Evolutionary conservation across 345 rosid species (phyloP).

Genomic region (Citrus unshiu): DNA sequence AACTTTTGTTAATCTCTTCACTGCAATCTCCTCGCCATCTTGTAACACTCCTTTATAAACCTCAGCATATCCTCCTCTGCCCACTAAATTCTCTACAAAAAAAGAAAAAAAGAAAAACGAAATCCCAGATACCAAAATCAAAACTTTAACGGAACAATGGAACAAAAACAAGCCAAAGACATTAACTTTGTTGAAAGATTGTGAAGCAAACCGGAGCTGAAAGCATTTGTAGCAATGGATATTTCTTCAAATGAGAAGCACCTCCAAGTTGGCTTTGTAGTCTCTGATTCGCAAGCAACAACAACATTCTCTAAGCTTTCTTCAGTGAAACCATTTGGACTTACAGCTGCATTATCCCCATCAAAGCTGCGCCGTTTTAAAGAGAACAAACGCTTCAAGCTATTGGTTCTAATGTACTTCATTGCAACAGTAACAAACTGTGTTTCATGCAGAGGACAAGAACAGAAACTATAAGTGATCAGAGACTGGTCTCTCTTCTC

Average conservation of each 20-base stretch:
- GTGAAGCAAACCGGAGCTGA: conserved; percentile 52
- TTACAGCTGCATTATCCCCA: conserved; percentile 24
- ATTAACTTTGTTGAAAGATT: neutral
- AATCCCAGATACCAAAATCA: conserved; percentile 1
- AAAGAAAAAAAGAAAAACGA: too few species aligned
- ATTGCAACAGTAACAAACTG: conserved; percentile 32
- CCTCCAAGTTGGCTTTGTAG: conserved; percentile 72
- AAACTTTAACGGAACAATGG: neutral
- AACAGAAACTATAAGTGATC: neutral
- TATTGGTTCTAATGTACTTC: conserved; percentile 78
- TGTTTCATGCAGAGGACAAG: conserved; percentile 20
- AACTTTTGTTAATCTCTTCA: conserved; percentile 74
- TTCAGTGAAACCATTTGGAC: neutral
- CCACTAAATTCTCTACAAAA: conserved; percentile 62
- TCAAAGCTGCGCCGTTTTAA: conserved; percentile 59
- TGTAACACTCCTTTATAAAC: conserved; percentile 65
- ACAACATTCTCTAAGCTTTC: conserved; percentile 23
- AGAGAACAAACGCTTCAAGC: conserved; percentile 83
- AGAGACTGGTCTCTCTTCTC: neutral
- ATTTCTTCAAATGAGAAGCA: conserved; percentile 91
- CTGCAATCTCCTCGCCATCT: conserved; percentile 68
- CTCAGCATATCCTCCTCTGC: conserved; percentile 92
- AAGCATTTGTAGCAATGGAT: conserved; percentile 62
- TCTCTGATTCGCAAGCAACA: conserved; percentile 8
- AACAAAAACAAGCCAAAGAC: neutral